These are phyloP conservation scores for Tephrocybe sp. DNA, from an alignment of 768 basidiomycete species.

Conservation along the genomic window DNA sequence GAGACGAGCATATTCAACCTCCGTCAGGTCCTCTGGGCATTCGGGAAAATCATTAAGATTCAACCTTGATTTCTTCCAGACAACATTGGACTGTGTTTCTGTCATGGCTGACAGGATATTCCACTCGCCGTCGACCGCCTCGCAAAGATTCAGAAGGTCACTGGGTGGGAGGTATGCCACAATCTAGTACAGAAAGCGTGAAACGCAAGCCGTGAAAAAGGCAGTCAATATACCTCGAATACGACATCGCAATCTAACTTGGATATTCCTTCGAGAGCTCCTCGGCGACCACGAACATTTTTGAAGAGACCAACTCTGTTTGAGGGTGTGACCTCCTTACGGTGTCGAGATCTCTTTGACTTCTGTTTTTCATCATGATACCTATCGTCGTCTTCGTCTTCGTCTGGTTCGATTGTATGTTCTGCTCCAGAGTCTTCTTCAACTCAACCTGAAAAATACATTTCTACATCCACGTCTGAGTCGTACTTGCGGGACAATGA, in stretches of 20 bases:
- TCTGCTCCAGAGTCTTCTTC: no score
- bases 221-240: slow-evolving; percentile 21
- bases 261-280: slow-evolving; percentile 13
- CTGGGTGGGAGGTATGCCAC: slow-evolving; percentile 31
- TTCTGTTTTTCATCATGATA: no score
- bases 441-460: no score
- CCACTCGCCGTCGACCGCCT: slow-evolving; percentile 33
- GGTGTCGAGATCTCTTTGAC: neutral
- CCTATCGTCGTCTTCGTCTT: no score
- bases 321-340: neutral
- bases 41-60: slow-evolving; percentile 10
- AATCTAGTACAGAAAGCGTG: slow-evolving; percentile 29
- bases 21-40: slow-evolving; percentile 10
- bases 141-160: slow-evolving; percentile 37
- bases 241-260: slow-evolving; percentile 31
- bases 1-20: slow-evolving; percentile 2
- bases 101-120: slow-evolving; percentile 25
- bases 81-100: neutral
- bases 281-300: slow-evolving; percentile 13
- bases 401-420: no score
- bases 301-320: neutral
- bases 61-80: slow-evolving; percentile 8
- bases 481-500: no score
- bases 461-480: no score
- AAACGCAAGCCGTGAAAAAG: no score